These are phyloP conservation scores for Xylaria telfairii DNA, from an alignment of 495 filamentous ascomycete genomes.

Conservation along the genomic window DNA sequence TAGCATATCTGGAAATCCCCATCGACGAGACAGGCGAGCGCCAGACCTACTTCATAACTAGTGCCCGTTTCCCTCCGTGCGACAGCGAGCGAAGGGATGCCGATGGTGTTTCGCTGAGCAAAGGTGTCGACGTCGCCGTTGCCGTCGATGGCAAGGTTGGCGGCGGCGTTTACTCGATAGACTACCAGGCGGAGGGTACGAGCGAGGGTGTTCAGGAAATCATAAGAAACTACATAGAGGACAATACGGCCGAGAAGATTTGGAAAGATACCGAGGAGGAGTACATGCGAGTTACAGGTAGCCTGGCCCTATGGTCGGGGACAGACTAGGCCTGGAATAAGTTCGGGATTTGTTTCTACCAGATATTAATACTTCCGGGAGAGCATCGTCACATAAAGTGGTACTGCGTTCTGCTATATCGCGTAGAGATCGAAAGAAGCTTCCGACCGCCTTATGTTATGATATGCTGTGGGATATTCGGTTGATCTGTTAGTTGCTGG, in stretches of 20 bases:
- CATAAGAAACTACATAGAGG: constrained; percentile 44
- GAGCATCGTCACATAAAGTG: background rate
- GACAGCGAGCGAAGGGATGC: constrained; percentile 8
- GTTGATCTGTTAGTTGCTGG: background rate
- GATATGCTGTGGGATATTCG: background rate
- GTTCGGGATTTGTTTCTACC: background rate
- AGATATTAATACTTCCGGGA: background rate
- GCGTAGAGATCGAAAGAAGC: background rate
- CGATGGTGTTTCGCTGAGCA: constrained; percentile 38
- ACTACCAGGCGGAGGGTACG: constrained; percentile 49
- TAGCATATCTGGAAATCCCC: constrained; percentile 20
- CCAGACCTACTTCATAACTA: constrained; percentile 56
- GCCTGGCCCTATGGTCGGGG: background rate
- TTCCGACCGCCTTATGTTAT: background rate
- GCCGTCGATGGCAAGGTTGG: constrained; percentile 55
- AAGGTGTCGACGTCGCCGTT: constrained; percentile 39
- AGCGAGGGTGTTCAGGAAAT: constrained; percentile 41
- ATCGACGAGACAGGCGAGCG: constrained; percentile 54
- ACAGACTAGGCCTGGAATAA: background rate
- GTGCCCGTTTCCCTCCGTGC: constrained; percentile 47
- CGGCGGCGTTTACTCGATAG: constrained; percentile 60
- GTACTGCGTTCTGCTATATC: background rate
- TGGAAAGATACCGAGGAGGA: constrained; percentile 59
- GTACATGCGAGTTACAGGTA: constrained; percentile 46
- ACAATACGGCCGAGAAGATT: constrained; percentile 51